A percentile compares a stretch with the other conserved stretches of the same genome.
These are phyloP conservation scores for Candida easanensis DNA, from an alignment of 805 yeast species.

Conservation along the genomic window DNA sequence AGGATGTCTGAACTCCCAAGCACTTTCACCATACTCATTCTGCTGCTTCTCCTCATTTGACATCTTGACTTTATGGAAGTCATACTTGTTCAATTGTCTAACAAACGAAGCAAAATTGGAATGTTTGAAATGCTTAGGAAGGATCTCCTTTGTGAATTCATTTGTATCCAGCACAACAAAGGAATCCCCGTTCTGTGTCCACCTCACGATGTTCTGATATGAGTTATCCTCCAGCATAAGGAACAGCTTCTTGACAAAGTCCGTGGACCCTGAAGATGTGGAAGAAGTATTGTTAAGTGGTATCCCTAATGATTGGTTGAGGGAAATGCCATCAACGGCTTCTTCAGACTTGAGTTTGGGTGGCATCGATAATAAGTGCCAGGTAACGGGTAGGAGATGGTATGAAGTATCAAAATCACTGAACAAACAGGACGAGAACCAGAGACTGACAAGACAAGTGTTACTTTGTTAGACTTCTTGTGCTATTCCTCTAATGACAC, in stretches of 20 bases:
- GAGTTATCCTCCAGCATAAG: slow-evolving; percentile 82
- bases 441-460: too few relatives aligned
- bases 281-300: slow-evolving; percentile 24
- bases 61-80: slow-evolving; percentile 90
- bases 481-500: too few relatives aligned
- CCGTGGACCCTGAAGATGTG: slow-evolving; percentile 53
- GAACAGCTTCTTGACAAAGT: slow-evolving; percentile 74
- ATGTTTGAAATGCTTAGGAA: slow-evolving; percentile 93
- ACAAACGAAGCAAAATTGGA: slow-evolving; percentile 93
- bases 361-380: too few relatives aligned
- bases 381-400: too few relatives aligned
- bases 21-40: slow-evolving; percentile 65
- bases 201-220: slow-evolving; percentile 73
- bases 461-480: too few relatives aligned
- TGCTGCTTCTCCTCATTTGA: slow-evolving; percentile 57
- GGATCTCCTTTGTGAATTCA: slow-evolving; percentile 81
- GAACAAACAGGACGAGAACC: too few relatives aligned
- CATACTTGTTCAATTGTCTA: slow-evolving; percentile 93
- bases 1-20: slow-evolving; percentile 96
- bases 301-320: slow-evolving; percentile 23
- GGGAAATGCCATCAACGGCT: slow-evolving; percentile 1
- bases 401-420: too few relatives aligned
- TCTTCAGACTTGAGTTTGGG: slow-evolving; percentile 18
- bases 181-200: slow-evolving; percentile 84
- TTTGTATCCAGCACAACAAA: slow-evolving; percentile 89